Evolutionary conservation across 2,329 filamentous ascomycete genomes (phyloP), one percentile per base, ranked within the genome.

Genomic region (Xylaria sp.): DNA sequence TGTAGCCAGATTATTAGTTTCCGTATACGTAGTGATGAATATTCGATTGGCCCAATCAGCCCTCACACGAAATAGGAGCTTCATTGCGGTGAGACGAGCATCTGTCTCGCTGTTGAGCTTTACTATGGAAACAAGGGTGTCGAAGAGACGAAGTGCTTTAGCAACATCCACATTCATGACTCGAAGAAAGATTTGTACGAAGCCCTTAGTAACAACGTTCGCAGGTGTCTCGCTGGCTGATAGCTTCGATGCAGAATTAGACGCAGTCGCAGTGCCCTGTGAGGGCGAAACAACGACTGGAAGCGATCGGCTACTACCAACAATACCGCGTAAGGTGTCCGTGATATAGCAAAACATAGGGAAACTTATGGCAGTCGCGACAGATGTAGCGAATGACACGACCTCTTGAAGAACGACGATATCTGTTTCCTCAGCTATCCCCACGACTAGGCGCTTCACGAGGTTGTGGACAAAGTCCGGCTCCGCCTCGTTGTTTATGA

Each of bases 21-120:
- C 93, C 1, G 91, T 88, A 36, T 88, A 87, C 40, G 87, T 81
- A 7, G 89, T 89, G 62, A 97, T 83, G 66, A 91, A 93, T 4
- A 97, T 86, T 53, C 90, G 87, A 72, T 94, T 89, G 10, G 91
- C 89, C 77, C 92, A 93, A 79, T 97, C 93, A 26, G 93, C 93
- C 67, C 94, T 88, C 36, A 97, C 82, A 51, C 94, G 89, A 77
- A 97, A 95, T 2, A 97, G 83, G 51, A 95, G 81, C 75, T 93
- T 93, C 84, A 94, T 88, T 2, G 91, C 90, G 13, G 89, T 90
- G 31, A 96, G 82, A 6, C 92, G 90, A 60, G 92, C 90, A 79
- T 93, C 90, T 6, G 86, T 83, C 67, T 92, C 90, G 69, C 87
- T 82, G 33, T 83, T 84, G 17, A 86, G 86, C 71, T 85, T 86